phyloP scores from a whole-genome alignment of 73 alveolate genomes.

The Paramecium sexaurelia region DNA sequence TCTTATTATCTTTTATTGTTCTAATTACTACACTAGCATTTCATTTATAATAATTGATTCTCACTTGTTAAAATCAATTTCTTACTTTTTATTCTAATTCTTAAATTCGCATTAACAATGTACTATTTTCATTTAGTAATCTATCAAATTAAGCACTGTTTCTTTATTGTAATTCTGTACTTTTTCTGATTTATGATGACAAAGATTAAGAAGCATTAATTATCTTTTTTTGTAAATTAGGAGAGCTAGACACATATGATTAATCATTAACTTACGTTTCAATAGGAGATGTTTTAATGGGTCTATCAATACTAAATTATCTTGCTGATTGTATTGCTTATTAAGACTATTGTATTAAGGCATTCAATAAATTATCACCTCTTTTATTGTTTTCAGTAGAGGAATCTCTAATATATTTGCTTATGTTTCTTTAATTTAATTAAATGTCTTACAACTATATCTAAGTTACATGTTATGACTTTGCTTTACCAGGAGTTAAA shows the following conservation, averaged over 20 bases:
- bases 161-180: background rate
- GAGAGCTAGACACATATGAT: background rate
- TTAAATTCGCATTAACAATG: background rate
- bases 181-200: background rate
- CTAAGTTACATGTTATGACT: background rate
- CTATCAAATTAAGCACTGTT: conserved; percentile 9
- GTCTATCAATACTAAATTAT: conserved; percentile 21
- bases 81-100: conserved; percentile 2
- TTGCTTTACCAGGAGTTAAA: conserved; percentile 9
- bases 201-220: background rate
- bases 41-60: background rate
- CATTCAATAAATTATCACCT: background rate
- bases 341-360: background rate
- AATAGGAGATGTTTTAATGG: conserved; percentile 8
- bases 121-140: background rate
- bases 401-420: background rate
- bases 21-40: background rate
- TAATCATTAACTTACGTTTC: background rate
- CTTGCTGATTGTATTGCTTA: conserved; percentile 28
- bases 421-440: background rate
- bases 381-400: background rate
- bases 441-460: conserved; percentile 4
- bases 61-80: background rate
- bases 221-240: background rate
- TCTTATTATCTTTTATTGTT: background rate